Percentiles rank a stretch among this genome's conserved stretches.
These are phyloP conservation scores for Aspergillus viridinutans DNA, from an alignment of 2,329 filamentous ascomycete genomes.

Conservation along the genomic window DNA sequence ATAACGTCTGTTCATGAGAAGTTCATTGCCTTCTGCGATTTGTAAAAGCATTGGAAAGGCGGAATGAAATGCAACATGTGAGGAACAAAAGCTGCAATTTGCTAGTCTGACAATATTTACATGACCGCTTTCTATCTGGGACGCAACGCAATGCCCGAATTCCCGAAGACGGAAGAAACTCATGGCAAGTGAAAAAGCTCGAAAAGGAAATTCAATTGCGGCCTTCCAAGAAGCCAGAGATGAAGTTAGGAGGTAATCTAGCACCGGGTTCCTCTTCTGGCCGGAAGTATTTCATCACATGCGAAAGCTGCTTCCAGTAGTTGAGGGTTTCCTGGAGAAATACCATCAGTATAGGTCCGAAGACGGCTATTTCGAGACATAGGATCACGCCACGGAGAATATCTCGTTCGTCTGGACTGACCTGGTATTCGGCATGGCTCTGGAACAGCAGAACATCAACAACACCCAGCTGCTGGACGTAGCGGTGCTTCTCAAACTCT, in stretches of 20 bases:
- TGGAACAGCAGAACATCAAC: constrained; percentile 88
- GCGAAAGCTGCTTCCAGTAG: constrained; percentile 96
- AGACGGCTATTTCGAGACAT: background rate
- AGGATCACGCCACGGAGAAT: background rate
- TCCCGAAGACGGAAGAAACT: constrained; percentile 12
- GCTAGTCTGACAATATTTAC: constrained; percentile 36
- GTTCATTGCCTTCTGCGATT: background rate
- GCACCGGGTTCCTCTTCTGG: constrained; percentile 73
- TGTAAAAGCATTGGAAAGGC: background rate
- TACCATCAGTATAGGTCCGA: constrained; percentile 1
- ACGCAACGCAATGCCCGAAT: background rate
- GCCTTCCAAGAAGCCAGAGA: constrained; percentile 92
- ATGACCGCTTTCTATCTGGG: constrained; percentile 30
- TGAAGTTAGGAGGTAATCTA: constrained; percentile 82
- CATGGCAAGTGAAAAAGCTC: constrained; percentile 12
- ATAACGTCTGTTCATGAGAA: background rate
- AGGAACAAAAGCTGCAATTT: constrained; percentile 12
- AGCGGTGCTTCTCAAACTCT: constrained; percentile 94
- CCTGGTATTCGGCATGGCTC: constrained; percentile 92
- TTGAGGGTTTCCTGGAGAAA: constrained; percentile 83
- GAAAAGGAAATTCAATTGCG: constrained; percentile 37
- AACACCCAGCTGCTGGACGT: constrained; percentile 80
- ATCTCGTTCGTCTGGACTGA: constrained; percentile 37
- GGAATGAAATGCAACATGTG: constrained; percentile 9
- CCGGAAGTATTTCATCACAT: constrained; percentile 96